Evolutionary conservation across 1,284 basidiomycete species (phyloP).

Genomic region (Hemileccinum hortonii): DNA sequence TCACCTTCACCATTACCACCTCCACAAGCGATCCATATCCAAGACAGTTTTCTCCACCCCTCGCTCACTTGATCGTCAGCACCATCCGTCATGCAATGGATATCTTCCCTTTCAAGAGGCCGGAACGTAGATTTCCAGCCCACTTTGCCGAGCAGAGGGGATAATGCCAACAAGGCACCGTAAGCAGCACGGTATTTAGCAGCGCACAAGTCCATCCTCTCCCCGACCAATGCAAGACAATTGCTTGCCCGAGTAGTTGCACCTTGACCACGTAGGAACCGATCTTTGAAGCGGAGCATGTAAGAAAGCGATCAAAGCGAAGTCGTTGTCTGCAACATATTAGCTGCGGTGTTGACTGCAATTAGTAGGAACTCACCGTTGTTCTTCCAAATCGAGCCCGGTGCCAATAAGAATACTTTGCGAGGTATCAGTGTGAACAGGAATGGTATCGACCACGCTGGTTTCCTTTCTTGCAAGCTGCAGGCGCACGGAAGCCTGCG

Average conservation of each 20-base stretch:
- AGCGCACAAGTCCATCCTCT: no score
- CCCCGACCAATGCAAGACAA: no score
- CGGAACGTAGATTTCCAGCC: not conserved
- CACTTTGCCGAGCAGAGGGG: not conserved
- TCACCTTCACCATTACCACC: not conserved
- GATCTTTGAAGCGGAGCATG: conserved; percentile 2
- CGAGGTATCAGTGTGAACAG: conserved; percentile 1
- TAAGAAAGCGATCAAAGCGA: not conserved
- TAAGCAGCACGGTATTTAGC: not conserved
- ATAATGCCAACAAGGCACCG: not conserved
- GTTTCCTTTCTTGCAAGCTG: no score
- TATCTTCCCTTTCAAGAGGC: not conserved
- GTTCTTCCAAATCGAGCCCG: conserved; percentile 6
- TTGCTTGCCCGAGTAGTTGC: not conserved
- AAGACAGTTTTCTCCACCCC: not conserved
- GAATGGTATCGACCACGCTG: not conserved
- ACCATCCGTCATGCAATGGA: not conserved
- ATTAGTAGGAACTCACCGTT: conserved; percentile 4
- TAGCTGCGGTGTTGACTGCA: no score
- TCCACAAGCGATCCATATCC: not conserved
- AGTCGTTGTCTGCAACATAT: no score
- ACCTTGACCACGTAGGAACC: conserved; percentile 3
- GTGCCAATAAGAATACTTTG: conserved; percentile 3
- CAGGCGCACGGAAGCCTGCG: not conserved
- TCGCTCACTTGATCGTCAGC: not conserved